A percentile compares a stretch with the other conserved stretches of the same genome.
Conservation (phyloP, 768 basidiomycete species). For the Hygrocybe coccinea region DNA sequence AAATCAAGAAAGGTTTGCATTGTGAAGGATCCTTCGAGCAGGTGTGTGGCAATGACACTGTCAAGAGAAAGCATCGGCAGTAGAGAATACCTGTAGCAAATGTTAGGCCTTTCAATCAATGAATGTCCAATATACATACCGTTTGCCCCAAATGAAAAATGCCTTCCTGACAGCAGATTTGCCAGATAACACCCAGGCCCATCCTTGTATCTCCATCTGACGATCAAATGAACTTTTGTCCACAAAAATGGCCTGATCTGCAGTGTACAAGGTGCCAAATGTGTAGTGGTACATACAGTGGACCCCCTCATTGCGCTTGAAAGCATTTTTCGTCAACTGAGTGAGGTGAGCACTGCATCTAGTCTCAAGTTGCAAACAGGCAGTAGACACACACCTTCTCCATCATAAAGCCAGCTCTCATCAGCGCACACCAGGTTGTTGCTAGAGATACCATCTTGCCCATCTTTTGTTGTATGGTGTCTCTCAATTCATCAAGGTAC, state of each 20-base stretch:
- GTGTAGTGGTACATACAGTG: conserved; percentile 8
- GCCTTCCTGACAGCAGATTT: conserved; percentile 15
- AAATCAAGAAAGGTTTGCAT: conserved; percentile 25
- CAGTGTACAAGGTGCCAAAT: conserved; percentile 11
- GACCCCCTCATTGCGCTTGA: conserved; percentile 13
- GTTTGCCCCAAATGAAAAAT: conserved; percentile 25
- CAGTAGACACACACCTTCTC: conserved; percentile 14
- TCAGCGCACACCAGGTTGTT: conserved; percentile 16
- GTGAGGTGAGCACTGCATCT: too few relatives aligned
- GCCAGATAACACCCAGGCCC: conserved; percentile 26
- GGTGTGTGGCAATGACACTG: conserved; percentile 29
- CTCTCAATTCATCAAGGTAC: conserved; percentile 16
- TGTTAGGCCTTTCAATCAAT: not conserved
- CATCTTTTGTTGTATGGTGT: conserved; percentile 4
- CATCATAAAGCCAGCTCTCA: conserved; percentile 15
- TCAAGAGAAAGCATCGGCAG: conserved; percentile 33
- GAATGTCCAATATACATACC: conserved; percentile 13
- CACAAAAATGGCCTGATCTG: conserved; percentile 29
- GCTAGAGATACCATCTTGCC: conserved; percentile 7
- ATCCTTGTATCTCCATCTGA: conserved; percentile 15
- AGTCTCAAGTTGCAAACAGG: too few relatives aligned
- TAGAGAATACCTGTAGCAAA: conserved; percentile 27
- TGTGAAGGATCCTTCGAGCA: conserved; percentile 29
- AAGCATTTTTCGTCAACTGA: conserved; percentile 11
- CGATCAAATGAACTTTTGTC: conserved; percentile 33